Base-by-base conservation (phyloP, 2,329 filamentous ascomycete genomes). In the Grosmannia penicillata region DNA sequence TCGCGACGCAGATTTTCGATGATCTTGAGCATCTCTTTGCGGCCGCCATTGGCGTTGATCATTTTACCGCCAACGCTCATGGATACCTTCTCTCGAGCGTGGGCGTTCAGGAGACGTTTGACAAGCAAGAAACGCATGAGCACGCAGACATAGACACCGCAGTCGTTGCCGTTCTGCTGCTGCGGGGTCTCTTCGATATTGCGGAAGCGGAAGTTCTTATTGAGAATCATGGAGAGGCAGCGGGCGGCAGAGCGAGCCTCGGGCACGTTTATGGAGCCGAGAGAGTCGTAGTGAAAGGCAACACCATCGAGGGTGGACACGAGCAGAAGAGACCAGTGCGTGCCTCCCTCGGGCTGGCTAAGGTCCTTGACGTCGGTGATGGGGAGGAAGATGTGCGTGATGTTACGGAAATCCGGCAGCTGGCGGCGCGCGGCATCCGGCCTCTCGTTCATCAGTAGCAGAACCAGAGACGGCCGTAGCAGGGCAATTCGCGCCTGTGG, bases 231-330 rank as follows among this genome's bases (percentile, higher is more conserved):
- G 21, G 72, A 67, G 31, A 98, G 66, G 50, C 85, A 82, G 34
- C 70, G 61, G 0, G 80, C 75, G 7, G 81, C 80, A 2, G 71
- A 62, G 36, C 71, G 68, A 1, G 84, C 91, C 47, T 93, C 82
- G 30, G 68, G 61, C 43, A 74, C 72, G 58, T 98, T 96, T 28
- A 75, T 71, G 2, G 78, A 76, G 3, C 73, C 72, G 21, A 96
- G 67, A 1, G 81, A 89, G 60, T 98, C 91, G 61, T 98, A 98
- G 64, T 98, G 91, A 57, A 98, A 98, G 0, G 89, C 84, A 3
- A 94, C 77, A 8, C 84, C 78, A 54, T 98, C 91, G 36, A 93
- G 76, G 29, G 86, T 72, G 11, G 79, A 86, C 24, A 98, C 87
- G 3, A 98, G 72, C 1, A 98, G 75, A 0, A 98, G 65, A 0